These are phyloP conservation scores for Mycena sanguinolenta DNA, from an alignment of 768 basidiomycete genomes.

Conservation along the genomic window DNA sequence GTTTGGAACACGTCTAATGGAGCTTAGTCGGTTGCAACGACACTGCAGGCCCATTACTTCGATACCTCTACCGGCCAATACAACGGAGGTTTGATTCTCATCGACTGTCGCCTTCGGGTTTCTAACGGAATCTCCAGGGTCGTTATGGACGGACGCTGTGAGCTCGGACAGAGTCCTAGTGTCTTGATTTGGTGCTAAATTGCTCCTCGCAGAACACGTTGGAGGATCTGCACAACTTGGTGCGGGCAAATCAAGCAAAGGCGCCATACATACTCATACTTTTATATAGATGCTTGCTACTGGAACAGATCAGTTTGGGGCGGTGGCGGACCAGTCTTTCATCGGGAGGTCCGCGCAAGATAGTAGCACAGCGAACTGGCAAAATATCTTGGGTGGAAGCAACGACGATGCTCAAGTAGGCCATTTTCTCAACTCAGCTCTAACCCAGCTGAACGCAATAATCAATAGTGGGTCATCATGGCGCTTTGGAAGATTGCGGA, in stretches of 20 bases:
- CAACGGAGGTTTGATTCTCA: conserved; percentile 52
- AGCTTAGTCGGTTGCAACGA: conserved; percentile 48
- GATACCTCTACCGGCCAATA: conserved; percentile 55
- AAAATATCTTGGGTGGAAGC: conserved; percentile 57
- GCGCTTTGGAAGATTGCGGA: conserved; percentile 71
- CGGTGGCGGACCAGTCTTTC: conserved; percentile 58
- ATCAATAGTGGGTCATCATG: conserved; percentile 65
- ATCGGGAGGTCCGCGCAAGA: conserved; percentile 58
- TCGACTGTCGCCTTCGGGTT: background rate
- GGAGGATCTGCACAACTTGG: conserved; percentile 68
- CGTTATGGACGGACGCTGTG: conserved; percentile 70
- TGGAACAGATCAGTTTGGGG: conserved; percentile 54
- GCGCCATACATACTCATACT: background rate
- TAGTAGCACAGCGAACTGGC: conserved; percentile 58
- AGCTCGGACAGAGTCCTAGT: conserved; percentile 23
- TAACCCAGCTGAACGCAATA: background rate
- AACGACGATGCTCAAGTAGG: conserved; percentile 68
- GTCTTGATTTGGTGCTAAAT: background rate
- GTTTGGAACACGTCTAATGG: background rate
- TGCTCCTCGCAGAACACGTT: conserved; percentile 58
- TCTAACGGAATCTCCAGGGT: conserved; percentile 11
- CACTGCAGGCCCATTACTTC: conserved; percentile 58
- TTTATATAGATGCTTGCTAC: conserved; percentile 59
- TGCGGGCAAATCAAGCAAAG: background rate
- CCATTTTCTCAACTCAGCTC: background rate